A percentile compares a stretch with the other conserved stretches of the same genome.
Conservation (phyloP, 805 yeast genomes). For the Myxozyma udenii region DNA sequence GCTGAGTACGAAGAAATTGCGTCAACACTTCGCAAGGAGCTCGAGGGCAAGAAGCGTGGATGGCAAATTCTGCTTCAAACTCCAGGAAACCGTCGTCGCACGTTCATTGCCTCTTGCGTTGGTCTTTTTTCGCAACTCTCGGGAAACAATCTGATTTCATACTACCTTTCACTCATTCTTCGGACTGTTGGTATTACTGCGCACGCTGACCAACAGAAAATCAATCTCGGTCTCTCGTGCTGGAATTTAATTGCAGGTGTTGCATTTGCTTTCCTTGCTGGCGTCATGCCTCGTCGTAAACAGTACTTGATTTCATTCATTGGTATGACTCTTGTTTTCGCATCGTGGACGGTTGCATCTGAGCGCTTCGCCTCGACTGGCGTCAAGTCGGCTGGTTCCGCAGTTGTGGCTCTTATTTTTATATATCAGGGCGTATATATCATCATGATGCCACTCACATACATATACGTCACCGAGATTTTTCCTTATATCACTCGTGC, state of each 20-base stretch:
- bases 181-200: constrained; percentile 54
- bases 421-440: constrained; percentile 41
- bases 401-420: constrained; percentile 52
- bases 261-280: constrained; percentile 35
- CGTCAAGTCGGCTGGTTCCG: constrained; percentile 44
- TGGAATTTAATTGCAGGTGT: constrained; percentile 42
- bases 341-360: constrained; percentile 48
- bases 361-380: constrained; percentile 34
- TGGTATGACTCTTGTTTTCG: constrained; percentile 42
- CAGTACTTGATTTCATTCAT: constrained; percentile 36
- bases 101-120: constrained; percentile 39
- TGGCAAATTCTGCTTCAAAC: constrained; percentile 42
- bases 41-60: constrained; percentile 39
- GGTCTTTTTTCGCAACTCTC: constrained; percentile 47
- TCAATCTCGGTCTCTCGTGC: constrained; percentile 51
- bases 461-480: constrained; percentile 32
- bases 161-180: constrained; percentile 51
- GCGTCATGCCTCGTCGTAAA: constrained; percentile 27
- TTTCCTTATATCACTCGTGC: constrained; percentile 40
- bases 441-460: constrained; percentile 44
- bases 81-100: constrained; percentile 45
- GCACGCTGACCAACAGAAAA: constrained; percentile 44
- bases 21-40: constrained; percentile 44
- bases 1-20: constrained; percentile 40
- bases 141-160: constrained; percentile 54